Percentiles rank a stretch among this genome's conserved stretches.
Evolutionary conservation across 2,329 filamentous ascomycete species (phyloP).

Genomic region (Elsinoe necatrix): DNA sequence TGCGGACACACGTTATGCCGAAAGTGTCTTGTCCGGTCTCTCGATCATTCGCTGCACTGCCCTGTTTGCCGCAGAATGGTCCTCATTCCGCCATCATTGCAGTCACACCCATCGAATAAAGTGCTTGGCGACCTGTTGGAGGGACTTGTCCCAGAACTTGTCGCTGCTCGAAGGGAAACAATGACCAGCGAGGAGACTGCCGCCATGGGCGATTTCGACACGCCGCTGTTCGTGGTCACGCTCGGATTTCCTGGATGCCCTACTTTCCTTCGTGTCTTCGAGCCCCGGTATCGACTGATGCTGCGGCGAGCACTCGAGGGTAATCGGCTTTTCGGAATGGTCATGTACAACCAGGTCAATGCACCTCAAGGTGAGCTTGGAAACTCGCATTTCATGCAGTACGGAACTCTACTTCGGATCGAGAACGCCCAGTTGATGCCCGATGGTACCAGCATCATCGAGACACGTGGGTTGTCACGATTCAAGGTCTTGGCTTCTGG

Average conservation of each 20-base stretch:
- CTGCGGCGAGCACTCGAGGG: slow-evolving; percentile 67
- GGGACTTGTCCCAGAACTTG: slow-evolving; percentile 59
- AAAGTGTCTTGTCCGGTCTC: slow-evolving; percentile 63
- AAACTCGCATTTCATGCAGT: slow-evolving; percentile 54
- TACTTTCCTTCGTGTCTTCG: slow-evolving; percentile 84
- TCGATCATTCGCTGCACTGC: slow-evolving; percentile 71
- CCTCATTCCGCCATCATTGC: slow-evolving; percentile 43
- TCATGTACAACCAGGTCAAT: slow-evolving; percentile 56
- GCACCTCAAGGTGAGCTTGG: slow-evolving; percentile 47
- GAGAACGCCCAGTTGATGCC: slow-evolving; percentile 63
- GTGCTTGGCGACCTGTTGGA: slow-evolving; percentile 56
- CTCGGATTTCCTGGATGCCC: slow-evolving; percentile 74
- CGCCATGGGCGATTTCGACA: slow-evolving; percentile 48
- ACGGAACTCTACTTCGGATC: slow-evolving; percentile 72
- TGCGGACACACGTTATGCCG: slow-evolving; percentile 90
- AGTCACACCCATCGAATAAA: slow-evolving; percentile 50
- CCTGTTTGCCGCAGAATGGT: slow-evolving; percentile 68
- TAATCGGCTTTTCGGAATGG: slow-evolving; percentile 74
- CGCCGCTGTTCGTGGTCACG: slow-evolving; percentile 73
- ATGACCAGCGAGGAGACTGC: slow-evolving; percentile 51
- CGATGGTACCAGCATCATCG: slow-evolving; percentile 74
- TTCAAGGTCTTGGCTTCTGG: slow-evolving; percentile 62
- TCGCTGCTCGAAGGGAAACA: slow-evolving; percentile 50
- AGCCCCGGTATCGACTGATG: slow-evolving; percentile 87
- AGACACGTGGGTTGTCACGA: slow-evolving; percentile 66